phyloP scores from a whole-genome alignment of 495 filamentous ascomycete genomes.

The Neurospora africana region DNA sequence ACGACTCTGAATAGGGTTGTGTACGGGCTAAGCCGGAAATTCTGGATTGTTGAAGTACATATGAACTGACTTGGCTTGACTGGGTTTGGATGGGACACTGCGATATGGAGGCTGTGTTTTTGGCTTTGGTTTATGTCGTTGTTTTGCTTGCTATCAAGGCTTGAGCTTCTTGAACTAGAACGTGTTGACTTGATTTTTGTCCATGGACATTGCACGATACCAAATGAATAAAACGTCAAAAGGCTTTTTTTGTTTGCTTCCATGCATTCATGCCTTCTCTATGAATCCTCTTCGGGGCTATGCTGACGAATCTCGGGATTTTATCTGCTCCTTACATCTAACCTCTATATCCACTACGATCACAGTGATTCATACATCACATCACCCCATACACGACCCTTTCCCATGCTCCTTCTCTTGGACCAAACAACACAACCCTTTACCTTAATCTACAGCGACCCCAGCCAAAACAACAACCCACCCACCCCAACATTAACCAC shows the following conservation, averaged over 20 bases:
- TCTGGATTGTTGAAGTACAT: not conserved
- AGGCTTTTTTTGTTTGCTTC: not conserved
- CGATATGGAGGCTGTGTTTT: not conserved
- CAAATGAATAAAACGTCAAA: not conserved
- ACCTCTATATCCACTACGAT: not conserved
- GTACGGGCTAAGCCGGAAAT: not conserved
- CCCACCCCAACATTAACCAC: conserved; percentile 52
- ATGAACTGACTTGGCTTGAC: not conserved
- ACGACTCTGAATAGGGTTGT: not conserved
- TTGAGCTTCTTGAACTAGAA: not conserved
- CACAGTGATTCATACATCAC: not conserved
- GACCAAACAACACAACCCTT: not conserved
- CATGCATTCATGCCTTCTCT: not conserved
- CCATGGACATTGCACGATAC: not conserved
- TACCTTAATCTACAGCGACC: conserved; percentile 8
- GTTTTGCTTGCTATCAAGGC: not conserved
- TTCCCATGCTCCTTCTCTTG: too few relatives aligned
- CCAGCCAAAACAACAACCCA: conserved; percentile 45
- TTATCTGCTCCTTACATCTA: not conserved
- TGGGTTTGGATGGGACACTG: not conserved
- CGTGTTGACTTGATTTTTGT: not conserved
- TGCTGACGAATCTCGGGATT: not conserved
- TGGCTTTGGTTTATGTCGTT: not conserved
- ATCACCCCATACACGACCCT: not conserved
- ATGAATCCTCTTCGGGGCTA: not conserved